Base-by-base conservation (phyloP, 805 yeast genomes). In the Candida berthetii region DNA sequence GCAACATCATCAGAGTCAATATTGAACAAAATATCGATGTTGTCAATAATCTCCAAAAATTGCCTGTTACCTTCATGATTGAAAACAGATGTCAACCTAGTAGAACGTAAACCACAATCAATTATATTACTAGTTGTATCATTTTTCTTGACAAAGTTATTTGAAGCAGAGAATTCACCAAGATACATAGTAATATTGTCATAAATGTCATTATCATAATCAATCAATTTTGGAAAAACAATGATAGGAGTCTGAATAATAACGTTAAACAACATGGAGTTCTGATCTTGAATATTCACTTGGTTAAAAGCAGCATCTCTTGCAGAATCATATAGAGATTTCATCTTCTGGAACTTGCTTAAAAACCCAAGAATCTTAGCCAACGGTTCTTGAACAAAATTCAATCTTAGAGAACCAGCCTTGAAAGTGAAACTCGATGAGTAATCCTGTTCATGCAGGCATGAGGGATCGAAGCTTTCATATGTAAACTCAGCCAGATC, bases 291-390 rank as follows among this genome's bases (percentile, higher is more conserved):
- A 35, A 81, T 69, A 35, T 68, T 78, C 0, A 93, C 93, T 58
- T 86, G 95, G 49, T 83, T 77, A 49, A 88, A 75, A 0, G 98
- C 96, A 10, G 89, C 86, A 53, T 83, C 87, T 43, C 98, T 74
- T 0, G 98, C 95, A 17, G 75, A 68, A 54, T 93, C 99, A 60
- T 85, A 95, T n/a, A 90, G 70, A 4, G 76, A 77, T 60, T 93
- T 93, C 96, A 91, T 87, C 50, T 75, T 75, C 44, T 79, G 82
- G 54, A 95, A 85, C 50, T 83, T 84, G 48, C 77, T 77, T 52
- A 88, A 65, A 52, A 79, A 91, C 10, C 73, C 68, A 25, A 83
- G 54, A 10, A 95, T 73, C 48, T 81, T 74, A 28, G 80, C 71
- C 43, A 89, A 72, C 0, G 97, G 84, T 44, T 80, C 84, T 52